Evolutionary conservation across 352 stramenopile species (phyloP).

Genomic region (Thalassiosira delicatula): DNA sequence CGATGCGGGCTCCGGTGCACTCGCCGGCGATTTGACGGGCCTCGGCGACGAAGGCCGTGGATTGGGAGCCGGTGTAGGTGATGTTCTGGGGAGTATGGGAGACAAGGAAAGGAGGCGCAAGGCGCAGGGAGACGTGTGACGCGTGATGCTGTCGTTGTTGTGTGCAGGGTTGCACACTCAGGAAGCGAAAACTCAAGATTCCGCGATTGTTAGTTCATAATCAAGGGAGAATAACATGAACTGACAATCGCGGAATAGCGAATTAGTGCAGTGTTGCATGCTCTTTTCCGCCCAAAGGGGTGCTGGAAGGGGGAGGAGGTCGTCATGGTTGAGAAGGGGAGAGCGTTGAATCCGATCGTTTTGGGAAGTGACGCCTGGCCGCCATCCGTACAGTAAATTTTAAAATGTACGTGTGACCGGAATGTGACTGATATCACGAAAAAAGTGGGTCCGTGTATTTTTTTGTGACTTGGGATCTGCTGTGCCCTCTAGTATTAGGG

Average conservation of each 20-base stretch:
- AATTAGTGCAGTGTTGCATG: slow-evolving; percentile 6
- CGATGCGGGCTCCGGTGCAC: slow-evolving; percentile 89
- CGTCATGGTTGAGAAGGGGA: background rate
- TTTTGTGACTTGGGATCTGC: no score
- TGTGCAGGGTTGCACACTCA: no score
- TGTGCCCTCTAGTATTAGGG: no score
- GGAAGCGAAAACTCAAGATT: slow-evolving; percentile 1
- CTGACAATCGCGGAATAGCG: background rate
- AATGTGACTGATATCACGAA: slow-evolving; percentile 2
- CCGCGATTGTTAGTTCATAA: background rate
- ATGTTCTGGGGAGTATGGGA: slow-evolving; percentile 73
- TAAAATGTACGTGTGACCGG: background rate
- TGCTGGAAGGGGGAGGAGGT: background rate
- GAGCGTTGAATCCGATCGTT: slow-evolving; percentile 2
- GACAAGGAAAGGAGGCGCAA: no score
- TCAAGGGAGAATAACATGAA: slow-evolving; percentile 1
- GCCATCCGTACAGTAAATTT: slow-evolving; percentile 1
- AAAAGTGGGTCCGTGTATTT: slow-evolving; percentile 14
- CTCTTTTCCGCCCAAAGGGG: background rate
- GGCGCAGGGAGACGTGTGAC: no score
- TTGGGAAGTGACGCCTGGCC: background rate
- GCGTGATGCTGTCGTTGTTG: no score
- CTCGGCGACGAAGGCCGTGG: slow-evolving; percentile 94
- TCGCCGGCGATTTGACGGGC: slow-evolving; percentile 93
- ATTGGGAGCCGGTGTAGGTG: slow-evolving; percentile 87